Conservation (phyloP, 169 alveolate genomes). For the Eimeria zaria region DNA sequence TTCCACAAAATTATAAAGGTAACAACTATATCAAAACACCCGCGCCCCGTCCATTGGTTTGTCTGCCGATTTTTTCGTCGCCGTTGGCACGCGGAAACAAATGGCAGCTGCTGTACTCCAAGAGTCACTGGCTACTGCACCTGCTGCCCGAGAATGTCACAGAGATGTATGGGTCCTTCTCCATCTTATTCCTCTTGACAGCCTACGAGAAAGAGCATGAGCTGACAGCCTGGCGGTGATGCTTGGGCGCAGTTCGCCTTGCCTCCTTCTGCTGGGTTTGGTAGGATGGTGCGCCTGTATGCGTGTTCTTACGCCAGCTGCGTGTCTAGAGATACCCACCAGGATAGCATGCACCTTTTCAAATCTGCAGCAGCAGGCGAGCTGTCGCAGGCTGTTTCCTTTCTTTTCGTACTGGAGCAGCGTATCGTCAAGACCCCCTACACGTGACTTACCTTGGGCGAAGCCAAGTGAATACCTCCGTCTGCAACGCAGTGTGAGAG, state of each 20-base stretch:
- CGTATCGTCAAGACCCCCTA: not conserved
- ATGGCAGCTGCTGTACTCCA: not conserved
- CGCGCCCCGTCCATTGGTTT: not conserved
- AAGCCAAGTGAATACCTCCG: not conserved
- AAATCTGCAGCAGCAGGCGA: slow-evolving; percentile 7
- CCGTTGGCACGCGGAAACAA: not conserved
- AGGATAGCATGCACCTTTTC: not conserved
- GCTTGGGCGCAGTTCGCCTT: slow-evolving; percentile 23
- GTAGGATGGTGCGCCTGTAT: not conserved
- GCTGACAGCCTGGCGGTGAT: slow-evolving; percentile 18
- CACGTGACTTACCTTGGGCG: not conserved
- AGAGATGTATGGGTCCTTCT: not conserved
- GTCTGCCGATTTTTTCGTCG: not conserved
- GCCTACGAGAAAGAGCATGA: not conserved
- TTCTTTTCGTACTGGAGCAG: not conserved
- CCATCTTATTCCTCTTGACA: not conserved
- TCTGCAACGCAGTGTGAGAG: not conserved
- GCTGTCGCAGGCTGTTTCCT: not conserved
- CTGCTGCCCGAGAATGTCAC: not conserved
- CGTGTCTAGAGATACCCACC: not conserved
- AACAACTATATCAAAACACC: not conserved
- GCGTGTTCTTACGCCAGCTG: not conserved
- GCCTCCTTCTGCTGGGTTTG: not conserved
- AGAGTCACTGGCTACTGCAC: not conserved
- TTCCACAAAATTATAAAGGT: not conserved